phyloP scores from a whole-genome alignment of 768 basidiomycete species.

The Pulveroboletus sp. region DNA sequence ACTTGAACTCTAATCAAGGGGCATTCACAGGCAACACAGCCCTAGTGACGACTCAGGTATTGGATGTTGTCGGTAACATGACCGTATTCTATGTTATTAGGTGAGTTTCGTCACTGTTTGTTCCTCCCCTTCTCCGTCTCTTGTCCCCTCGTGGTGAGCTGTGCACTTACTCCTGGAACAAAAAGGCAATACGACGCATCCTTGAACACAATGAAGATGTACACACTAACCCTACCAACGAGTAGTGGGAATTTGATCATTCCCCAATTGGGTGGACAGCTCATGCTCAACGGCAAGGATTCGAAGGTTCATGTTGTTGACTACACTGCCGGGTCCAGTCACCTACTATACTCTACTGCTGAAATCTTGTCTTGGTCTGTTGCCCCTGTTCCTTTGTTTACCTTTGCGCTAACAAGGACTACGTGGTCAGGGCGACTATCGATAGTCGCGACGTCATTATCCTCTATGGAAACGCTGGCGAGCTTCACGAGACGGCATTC shows the following conservation, averaged over 20 bases:
- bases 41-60: conserved; percentile 44
- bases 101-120: background rate
- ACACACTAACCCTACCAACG: conserved; percentile 41
- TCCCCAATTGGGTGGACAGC: conserved; percentile 40
- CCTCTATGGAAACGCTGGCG: conserved; percentile 43
- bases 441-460: conserved; percentile 45
- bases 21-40: conserved; percentile 47
- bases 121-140: background rate
- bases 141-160: background rate
- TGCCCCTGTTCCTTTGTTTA: background rate
- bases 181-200: conserved; percentile 14
- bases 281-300: conserved; percentile 46
- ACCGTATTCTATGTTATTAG: conserved; percentile 43
- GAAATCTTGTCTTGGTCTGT: conserved; percentile 47
- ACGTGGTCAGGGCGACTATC: conserved; percentile 39
- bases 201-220: conserved; percentile 16
- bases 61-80: conserved; percentile 44
- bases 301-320: conserved; percentile 51
- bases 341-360: conserved; percentile 43
- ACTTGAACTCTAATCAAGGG: conserved; percentile 37
- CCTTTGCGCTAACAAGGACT: background rate
- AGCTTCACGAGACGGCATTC: conserved; percentile 49
- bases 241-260: conserved; percentile 40
- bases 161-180: conserved; percentile 1
- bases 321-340: conserved; percentile 41